Conservation (phyloP, 1,284 basidiomycete genomes). For the Malassezia obtusa region DNA sequence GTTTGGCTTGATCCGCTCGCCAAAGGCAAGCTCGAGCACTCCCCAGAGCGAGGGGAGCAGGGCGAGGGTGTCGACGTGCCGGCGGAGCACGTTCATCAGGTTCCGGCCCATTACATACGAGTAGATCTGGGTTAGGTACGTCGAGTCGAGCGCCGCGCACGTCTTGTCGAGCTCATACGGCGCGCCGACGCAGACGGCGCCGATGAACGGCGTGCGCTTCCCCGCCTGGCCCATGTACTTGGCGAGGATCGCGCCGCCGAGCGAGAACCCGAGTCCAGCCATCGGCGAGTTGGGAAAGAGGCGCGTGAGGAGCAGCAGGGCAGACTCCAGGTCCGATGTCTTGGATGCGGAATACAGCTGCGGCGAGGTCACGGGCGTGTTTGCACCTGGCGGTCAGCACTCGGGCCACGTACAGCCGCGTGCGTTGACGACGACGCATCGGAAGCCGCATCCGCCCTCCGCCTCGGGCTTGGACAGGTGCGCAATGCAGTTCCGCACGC, state of each 20-base stretch:
- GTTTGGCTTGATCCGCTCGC: slow-evolving; percentile 18
- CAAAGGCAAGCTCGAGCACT: slow-evolving; percentile 21
- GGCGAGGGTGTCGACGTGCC: slow-evolving; percentile 28
- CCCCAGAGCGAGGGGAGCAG: slow-evolving; percentile 32
- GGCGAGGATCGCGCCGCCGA: slow-evolving; percentile 86
- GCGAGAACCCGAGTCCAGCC: slow-evolving; percentile 79
- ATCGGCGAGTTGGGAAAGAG: slow-evolving; percentile 70
- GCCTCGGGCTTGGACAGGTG: slow-evolving; percentile 31
- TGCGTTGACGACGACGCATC: slow-evolving; percentile 51
- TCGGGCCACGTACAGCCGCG: slow-evolving; percentile 61
- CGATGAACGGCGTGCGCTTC: slow-evolving; percentile 59
- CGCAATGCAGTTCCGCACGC: slow-evolving; percentile 34
- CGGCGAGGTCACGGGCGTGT: slow-evolving; percentile 60
- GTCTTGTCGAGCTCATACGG: slow-evolving; percentile 62
- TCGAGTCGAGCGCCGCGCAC: slow-evolving; percentile 54
- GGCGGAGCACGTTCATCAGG: slow-evolving; percentile 51
- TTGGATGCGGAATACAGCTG: slow-evolving; percentile 71
- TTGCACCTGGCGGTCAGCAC: slow-evolving; percentile 52
- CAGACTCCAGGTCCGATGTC: slow-evolving; percentile 74
- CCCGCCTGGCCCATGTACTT: slow-evolving; percentile 83
- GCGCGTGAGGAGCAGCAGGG: slow-evolving; percentile 65
- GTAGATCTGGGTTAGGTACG: slow-evolving; percentile 62
- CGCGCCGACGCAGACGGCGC: slow-evolving; percentile 65
- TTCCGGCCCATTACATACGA: slow-evolving; percentile 74
- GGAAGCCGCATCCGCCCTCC: slow-evolving; percentile 56